phyloP scores from a whole-genome alignment of 2,329 filamentous ascomycete species.

The Colletotrichum neosansevieriae region DNA sequence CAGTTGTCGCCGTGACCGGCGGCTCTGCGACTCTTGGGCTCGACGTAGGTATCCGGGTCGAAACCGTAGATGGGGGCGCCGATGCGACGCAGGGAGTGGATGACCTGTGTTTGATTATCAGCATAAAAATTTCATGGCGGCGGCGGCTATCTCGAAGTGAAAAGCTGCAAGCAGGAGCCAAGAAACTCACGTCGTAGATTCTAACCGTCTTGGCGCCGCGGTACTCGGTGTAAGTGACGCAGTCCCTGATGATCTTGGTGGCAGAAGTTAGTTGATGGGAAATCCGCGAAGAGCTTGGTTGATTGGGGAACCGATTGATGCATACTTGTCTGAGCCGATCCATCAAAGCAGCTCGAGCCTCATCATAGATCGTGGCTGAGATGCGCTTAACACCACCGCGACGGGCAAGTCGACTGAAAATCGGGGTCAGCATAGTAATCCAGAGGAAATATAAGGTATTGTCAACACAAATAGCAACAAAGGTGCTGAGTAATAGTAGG shows the following conservation, averaged over 20 bases:
- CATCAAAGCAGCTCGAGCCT: conserved; percentile 66
- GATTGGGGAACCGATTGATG: background rate
- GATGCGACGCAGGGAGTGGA: conserved; percentile 61
- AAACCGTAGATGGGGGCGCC: conserved; percentile 71
- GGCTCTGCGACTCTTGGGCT: conserved; percentile 42
- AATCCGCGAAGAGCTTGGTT: background rate
- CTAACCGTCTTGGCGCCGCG: conserved; percentile 72
- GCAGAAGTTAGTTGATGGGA: conserved; percentile 29
- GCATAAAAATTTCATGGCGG: background rate
- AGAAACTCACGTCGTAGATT: conserved; percentile 67
- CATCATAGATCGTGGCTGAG: conserved; percentile 72
- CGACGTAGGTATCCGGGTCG: conserved; percentile 55
- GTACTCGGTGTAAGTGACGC: conserved; percentile 65
- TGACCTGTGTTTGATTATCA: conserved; percentile 60
- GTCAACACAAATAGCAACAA: too few species aligned
- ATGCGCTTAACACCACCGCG: conserved; percentile 84
- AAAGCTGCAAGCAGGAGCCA: background rate
- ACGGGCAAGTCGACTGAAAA: conserved; percentile 73
- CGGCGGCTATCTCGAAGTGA: background rate
- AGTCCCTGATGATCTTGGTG: conserved; percentile 64
- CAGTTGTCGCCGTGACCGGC: background rate
- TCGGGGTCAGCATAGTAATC: background rate
- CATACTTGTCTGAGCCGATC: conserved; percentile 61
- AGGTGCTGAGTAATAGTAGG: too few species aligned
- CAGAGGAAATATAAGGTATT: too few species aligned